Evolutionary conservation across 805 yeast species (phyloP), one percentile per base, ranked within the genome.

Genomic region (Teunomyces tritomae): DNA sequence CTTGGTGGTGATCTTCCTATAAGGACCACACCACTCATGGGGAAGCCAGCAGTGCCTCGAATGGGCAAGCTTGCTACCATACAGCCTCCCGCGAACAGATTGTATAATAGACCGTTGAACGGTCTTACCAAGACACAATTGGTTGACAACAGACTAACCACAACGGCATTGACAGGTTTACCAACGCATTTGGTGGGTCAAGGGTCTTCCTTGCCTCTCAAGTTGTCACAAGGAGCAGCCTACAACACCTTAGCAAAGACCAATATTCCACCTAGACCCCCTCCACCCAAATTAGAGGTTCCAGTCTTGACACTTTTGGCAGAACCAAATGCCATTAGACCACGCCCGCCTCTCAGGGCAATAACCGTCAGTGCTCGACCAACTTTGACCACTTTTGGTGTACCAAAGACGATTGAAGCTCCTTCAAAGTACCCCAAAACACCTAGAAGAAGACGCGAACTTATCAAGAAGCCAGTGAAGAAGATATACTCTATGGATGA

Each of bases 401-500:
- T 65, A 10, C 65, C 68, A 13, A 69, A 67, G 45, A 57, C 70
- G 2, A 54, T 62, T n/a, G 66, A 64, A n/a, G 62, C 58, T 24
- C 64, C 68, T 3, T 32, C 57, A 13, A 57, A 55, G 42, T 57
- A 55, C 14, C 75, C 74, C 6, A 70, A 68, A 47, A 42, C 59
- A 11, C 76, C 74, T 8, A 56, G 56, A 17, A 57, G 65, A 26
- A 58, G 59, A 35, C 61, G 58, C 36, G 68, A 68, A 49, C 74
- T 71, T 42, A 69, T 77, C 32, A 80, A 74, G 63, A 77, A 74
- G 47, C 73, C 73, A 24, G 73, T 80, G 4, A 85, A 85, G 61
- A 83, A 79, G 54, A 80, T 84, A 4, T 90, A 87, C 61, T 74
- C 83, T 2, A 68, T 84, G 14, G 96, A 89, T 47, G 97, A 90